Conservation (phyloP, 345 rosid genomes). For the Laguncularia racemosa region DNA sequence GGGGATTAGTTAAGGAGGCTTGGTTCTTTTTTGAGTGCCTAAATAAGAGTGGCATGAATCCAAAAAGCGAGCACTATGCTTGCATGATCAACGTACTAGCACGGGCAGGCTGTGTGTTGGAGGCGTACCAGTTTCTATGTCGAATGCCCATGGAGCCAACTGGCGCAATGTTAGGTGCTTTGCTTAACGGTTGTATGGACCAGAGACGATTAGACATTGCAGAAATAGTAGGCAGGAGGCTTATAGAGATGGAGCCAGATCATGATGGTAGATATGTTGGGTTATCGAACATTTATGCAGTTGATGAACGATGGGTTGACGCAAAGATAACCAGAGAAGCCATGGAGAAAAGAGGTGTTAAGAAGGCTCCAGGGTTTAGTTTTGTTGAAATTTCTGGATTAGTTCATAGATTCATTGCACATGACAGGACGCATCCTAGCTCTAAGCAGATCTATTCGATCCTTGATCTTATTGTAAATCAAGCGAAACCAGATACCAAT, state of each 20-base stretch:
- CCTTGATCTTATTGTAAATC: conserved; percentile 29
- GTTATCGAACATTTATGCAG: conserved; percentile 57
- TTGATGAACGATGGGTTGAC: conserved; percentile 47
- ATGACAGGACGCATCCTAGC: conserved; percentile 42
- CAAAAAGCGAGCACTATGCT: conserved; percentile 77
- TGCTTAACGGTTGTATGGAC: conserved; percentile 64
- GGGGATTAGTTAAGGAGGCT: conserved; percentile 67
- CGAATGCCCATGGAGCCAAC: conserved; percentile 55
- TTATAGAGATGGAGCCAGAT: conserved; percentile 62
- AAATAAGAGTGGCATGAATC: conserved; percentile 26
- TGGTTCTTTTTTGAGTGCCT: conserved; percentile 51
- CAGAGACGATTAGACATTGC: conserved; percentile 60
- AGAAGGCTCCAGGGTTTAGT: conserved; percentile 71
- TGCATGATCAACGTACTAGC: conserved; percentile 81
- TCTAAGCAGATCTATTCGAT: conserved; percentile 31
- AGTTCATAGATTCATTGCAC: conserved; percentile 59
- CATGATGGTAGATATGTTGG: conserved; percentile 71
- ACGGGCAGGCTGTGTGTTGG: conserved; percentile 57
- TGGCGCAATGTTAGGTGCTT: conserved; percentile 70
- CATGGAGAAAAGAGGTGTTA: conserved; percentile 80
- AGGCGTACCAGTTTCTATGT: conserved; percentile 46
- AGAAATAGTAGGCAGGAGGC: conserved; percentile 59
- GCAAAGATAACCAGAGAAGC: conserved; percentile 52
- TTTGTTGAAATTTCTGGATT: conserved; percentile 40
- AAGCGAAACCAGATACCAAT: conserved; percentile 30